phyloP scores from a whole-genome alignment of 1,284 basidiomycete species.

The Microstroma glucosiphilum region DNA sequence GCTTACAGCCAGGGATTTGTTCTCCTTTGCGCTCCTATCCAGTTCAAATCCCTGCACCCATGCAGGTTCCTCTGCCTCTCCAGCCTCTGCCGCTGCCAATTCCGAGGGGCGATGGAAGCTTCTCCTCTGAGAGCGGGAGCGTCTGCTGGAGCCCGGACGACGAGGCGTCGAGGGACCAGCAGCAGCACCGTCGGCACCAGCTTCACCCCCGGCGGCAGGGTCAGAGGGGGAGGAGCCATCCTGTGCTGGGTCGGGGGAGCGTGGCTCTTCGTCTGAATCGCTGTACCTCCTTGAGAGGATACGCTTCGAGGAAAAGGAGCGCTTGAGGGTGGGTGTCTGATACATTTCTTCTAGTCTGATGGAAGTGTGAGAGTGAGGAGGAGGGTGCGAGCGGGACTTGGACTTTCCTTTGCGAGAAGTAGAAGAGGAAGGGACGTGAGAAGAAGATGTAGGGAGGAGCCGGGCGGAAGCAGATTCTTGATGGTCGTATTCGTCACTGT shows the following conservation, averaged over 20 bases:
- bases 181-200: not conserved
- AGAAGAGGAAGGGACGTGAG: no score
- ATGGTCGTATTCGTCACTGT: no score
- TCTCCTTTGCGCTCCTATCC: constrained; percentile 31
- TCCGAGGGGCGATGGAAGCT: not conserved
- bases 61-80: not conserved
- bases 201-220: not conserved
- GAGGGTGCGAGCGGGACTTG: no score
- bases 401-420: no score
- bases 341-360: not conserved
- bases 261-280: not conserved
- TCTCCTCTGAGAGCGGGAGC: not conserved
- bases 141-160: not conserved
- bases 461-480: no score
- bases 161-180: not conserved
- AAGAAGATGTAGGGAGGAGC: no score
- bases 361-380: no score
- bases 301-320: constrained; percentile 4
- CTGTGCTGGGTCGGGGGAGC: not conserved
- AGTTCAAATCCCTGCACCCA: constrained; percentile 21
- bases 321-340: constrained; percentile 4
- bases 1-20: constrained; percentile 35
- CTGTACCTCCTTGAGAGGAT: not conserved
- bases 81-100: constrained; percentile 1
- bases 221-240: not conserved